Base-by-base conservation (phyloP, 345 rosid species). In the Lagerstroemia speciosa region DNA sequence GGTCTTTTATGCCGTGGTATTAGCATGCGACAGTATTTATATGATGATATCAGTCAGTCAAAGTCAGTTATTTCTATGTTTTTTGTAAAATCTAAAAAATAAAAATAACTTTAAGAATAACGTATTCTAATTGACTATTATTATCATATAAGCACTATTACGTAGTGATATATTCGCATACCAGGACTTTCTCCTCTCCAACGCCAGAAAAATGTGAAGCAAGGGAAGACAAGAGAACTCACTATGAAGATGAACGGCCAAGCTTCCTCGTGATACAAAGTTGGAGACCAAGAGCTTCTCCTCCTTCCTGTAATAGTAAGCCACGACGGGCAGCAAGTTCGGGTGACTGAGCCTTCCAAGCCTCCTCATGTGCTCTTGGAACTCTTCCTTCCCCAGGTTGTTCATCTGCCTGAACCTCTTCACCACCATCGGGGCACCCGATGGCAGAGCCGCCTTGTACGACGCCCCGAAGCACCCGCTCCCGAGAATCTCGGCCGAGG, bases 391-490 rank as follows among this genome's bases (percentile, higher is more conserved):
- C 33, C 89, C 92, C 24, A 79, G 82, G 64, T 86, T 94, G 55
- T 94, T 88, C 97, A 91, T 88, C 68, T 91, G 83, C 78, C 87
- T 88, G 72, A 82, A 88, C 70, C 99, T 84, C 83, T 91, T 94
- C 8, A 91, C 99, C 38, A 91, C 97, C 99, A 89, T 85, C 34
- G 67, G 27, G 0, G 72, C 12, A n/a, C 92, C 96, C 0, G 60
- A 62, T 0, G 73, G 2, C 12, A 85, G 81, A 0, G 83, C 78
- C 3, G 98, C 87, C 80, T 85, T 94, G 75, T 94, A 91, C 1
- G 98, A 89, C 10, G 87, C 76, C 1, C 98, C 96, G 43, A 91
- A 89, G 80, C 90, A 77, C 1, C 97, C 99, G 36, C 92, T 91
- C 4, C 97, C 97, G 33, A 94, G 41, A 37, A 94, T 89, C 78